phyloP scores from a whole-genome alignment of 2,329 filamentous ascomycete species.

The Fusarium pseudograminearum region DNA sequence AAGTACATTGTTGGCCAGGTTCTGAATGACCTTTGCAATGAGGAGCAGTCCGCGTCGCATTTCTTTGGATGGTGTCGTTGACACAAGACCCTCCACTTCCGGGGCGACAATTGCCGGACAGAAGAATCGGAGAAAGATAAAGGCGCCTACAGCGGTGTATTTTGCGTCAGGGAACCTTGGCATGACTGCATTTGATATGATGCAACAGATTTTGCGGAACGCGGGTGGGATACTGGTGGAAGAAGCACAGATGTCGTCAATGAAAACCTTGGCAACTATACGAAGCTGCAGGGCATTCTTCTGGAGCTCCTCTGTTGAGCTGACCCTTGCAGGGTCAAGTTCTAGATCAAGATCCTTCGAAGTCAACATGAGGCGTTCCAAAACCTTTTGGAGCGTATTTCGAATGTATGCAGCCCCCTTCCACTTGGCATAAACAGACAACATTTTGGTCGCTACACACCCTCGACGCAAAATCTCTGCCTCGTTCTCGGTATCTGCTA shows the following conservation, averaged over 20 bases:
- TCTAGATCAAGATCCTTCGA: slow-evolving; percentile 76
- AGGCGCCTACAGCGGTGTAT: slow-evolving; percentile 77
- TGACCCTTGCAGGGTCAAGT: slow-evolving; percentile 72
- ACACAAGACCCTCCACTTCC: slow-evolving; percentile 74
- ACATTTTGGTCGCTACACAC: slow-evolving; percentile 78
- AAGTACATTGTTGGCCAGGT: slow-evolving; percentile 77
- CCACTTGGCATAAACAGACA: slow-evolving; percentile 79
- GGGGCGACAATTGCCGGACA: slow-evolving; percentile 79
- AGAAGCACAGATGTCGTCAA: slow-evolving; percentile 76
- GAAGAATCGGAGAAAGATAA: slow-evolving; percentile 79
- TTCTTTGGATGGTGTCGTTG: slow-evolving; percentile 71
- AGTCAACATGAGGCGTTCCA: slow-evolving; percentile 74
- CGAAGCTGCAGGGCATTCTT: slow-evolving; percentile 75
- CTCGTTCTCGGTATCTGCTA: slow-evolving; percentile 78
- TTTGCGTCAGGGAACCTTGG: slow-evolving; percentile 75
- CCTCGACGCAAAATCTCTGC: slow-evolving; percentile 75
- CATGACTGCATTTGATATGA: slow-evolving; percentile 72
- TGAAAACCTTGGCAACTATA: slow-evolving; percentile 77
- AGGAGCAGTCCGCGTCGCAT: slow-evolving; percentile 76
- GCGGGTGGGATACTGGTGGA: slow-evolving; percentile 70
- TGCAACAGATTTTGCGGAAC: slow-evolving; percentile 76
- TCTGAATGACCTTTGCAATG: slow-evolving; percentile 78
- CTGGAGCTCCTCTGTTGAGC: slow-evolving; percentile 70
- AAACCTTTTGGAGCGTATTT: slow-evolving; percentile 73
- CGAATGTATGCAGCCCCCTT: slow-evolving; percentile 74